Evolutionary conservation across 2,329 filamentous ascomycete genomes (phyloP).

Genomic region (Cordyceps tenuipes): DNA sequence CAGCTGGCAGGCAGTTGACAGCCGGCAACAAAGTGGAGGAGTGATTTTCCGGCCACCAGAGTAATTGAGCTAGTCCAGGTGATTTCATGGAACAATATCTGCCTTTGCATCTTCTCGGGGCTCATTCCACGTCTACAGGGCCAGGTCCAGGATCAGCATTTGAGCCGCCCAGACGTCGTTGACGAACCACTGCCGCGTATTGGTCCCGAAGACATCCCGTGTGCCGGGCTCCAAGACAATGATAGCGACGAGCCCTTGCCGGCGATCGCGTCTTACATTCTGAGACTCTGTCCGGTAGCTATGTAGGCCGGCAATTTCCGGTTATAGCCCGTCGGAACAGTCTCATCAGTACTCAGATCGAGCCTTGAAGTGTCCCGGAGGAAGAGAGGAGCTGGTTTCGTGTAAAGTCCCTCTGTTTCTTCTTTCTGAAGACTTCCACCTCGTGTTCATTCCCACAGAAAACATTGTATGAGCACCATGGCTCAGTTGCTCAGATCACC

Average conservation of each 20-base stretch:
- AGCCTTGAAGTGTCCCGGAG: not conserved
- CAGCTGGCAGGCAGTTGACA: conserved; percentile 9
- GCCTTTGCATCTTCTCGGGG: not conserved
- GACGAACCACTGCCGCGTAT: not conserved
- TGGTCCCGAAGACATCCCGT: not conserved
- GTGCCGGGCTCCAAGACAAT: too few species aligned
- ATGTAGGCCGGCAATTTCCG: not conserved
- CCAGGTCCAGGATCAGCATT: not conserved
- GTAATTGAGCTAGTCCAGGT: not conserved
- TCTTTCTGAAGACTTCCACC: not conserved
- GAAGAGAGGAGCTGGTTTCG: not conserved
- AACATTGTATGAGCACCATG: not conserved
- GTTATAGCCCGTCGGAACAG: not conserved
- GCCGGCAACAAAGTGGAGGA: conserved; percentile 1
- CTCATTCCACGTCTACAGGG: not conserved
- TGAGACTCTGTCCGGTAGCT: not conserved
- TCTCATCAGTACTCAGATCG: not conserved
- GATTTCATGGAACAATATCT: not conserved
- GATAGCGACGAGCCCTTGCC: not conserved
- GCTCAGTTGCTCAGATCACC: not conserved
- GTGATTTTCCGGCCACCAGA: not conserved
- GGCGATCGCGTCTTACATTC: not conserved
- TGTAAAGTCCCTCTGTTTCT: not conserved
- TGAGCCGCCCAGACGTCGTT: not conserved
- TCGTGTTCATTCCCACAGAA: not conserved